Base-by-base conservation (phyloP, 1,139 yeast genomes). In the Pichia sp. region DNA sequence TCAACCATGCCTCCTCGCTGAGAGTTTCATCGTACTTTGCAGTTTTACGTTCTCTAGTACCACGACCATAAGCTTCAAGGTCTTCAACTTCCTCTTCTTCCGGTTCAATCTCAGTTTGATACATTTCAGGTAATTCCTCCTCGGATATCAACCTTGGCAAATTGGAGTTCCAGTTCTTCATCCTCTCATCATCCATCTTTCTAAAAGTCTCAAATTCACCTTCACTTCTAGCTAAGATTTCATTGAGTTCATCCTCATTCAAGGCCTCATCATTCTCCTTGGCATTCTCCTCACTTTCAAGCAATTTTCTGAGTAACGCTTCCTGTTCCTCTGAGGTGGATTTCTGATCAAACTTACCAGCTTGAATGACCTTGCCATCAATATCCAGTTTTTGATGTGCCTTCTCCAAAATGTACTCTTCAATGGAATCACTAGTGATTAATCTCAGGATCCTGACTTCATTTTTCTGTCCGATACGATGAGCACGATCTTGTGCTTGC, bases 401-500 rank as follows among this genome's bases (percentile, higher is more conserved):
- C 50, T 96, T 76, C 58, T 88, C 96, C 46, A 91, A 69, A 53
- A 91, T 91, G 47, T 83, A 83, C 60, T 91, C 98, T 62, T 91
- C 98, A 19, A 91, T 94, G 0, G 97, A 86, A 57, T 87, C 95
- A 44, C 86, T 83, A 1, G 97, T 87, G 50, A 91, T 91, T 53
- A 91, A 72, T 57, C 98, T 74, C 58, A 91, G 66, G 50, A 91
- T 91, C 52, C 97, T 71, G 37, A 91, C 98, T 59, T 91, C 98
- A 61, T 88, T 88, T 63, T 94, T 91, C 58, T 91, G 98, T 30
- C 98, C 98, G 58, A 91, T 91, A 67, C 98, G 79, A 62, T 91
- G 98, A 2, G 97, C 98, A 64, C 98, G 80, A 62, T 91, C 98
- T 64, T 91, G 97, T 0, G 98, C 98, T 63, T 91, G 98, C 59